These are phyloP conservation scores for Nannochloris sp. DNA, from an alignment of 139 green algal species.

Conservation along the genomic window DNA sequence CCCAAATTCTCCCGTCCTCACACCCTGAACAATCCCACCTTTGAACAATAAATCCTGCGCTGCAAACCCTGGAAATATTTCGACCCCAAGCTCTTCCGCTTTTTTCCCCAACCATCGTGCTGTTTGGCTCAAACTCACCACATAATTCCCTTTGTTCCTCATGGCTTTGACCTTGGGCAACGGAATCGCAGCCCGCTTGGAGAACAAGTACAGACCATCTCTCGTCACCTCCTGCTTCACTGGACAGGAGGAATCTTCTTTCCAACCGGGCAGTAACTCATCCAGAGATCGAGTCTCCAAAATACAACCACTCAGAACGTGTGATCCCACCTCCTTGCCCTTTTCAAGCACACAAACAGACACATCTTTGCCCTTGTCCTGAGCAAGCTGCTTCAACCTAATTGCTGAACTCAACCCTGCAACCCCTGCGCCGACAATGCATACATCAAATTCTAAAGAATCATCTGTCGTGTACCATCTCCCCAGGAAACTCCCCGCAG, in stretches of 20 bases:
- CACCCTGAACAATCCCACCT: constrained; percentile 48
- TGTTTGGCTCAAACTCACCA: constrained; percentile 69
- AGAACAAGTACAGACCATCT: constrained; percentile 47
- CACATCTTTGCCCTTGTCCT: constrained; percentile 53
- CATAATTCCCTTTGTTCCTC: constrained; percentile 78
- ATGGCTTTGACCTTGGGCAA: constrained; percentile 61
- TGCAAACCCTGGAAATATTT: constrained; percentile 83
- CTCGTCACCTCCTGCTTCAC: constrained; percentile 17
- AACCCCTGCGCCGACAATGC: constrained; percentile 80
- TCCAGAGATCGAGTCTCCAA: constrained; percentile 73
- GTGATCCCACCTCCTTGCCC: constrained; percentile 68
- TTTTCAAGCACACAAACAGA: constrained; percentile 91
- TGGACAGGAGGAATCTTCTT: constrained; percentile 32
- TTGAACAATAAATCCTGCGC: constrained; percentile 46
- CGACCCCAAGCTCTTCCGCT: constrained; percentile 79
- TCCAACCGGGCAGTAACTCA: constrained; percentile 81
- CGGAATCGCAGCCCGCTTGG: constrained; percentile 13
- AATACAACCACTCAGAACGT: constrained; percentile 84
- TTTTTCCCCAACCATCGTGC: constrained; percentile 62
- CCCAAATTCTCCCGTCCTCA: constrained; percentile 74
- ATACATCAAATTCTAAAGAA: constrained; percentile 62
- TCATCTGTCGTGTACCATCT: too few species aligned
- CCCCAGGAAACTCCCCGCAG: too few species aligned
- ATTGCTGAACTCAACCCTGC: constrained; percentile 84
- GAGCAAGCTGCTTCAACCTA: constrained; percentile 65